Evolutionary conservation across 208 protist species (phyloP).

Genomic region (Entamoeba invadens): DNA sequence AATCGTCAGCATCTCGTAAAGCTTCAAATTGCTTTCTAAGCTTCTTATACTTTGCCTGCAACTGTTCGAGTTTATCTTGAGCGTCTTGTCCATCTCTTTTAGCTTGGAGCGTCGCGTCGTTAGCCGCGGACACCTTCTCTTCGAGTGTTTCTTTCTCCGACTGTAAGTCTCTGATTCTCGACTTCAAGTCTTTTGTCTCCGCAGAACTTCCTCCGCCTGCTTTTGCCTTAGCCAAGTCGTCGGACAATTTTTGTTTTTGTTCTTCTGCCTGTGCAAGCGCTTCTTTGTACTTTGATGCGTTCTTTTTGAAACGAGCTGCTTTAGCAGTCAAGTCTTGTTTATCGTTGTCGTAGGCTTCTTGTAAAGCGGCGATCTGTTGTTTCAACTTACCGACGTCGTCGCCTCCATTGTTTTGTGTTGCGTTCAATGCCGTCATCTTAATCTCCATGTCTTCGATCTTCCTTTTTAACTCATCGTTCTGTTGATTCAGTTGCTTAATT

Average conservation of each 20-base stretch:
- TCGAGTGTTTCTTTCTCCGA: background rate
- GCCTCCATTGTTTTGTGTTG: background rate
- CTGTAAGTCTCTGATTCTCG: background rate
- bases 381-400: background rate
- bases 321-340: background rate
- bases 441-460: background rate
- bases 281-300: background rate
- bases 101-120: too few species aligned
- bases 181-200: background rate
- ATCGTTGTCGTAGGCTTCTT: background rate
- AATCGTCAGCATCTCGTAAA: too few species aligned
- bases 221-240: background rate
- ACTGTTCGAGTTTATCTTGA: too few species aligned
- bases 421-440: background rate
- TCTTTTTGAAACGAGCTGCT: background rate
- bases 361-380: background rate
- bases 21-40: too few species aligned
- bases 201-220: background rate
- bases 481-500: background rate
- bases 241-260: background rate
- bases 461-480: background rate
- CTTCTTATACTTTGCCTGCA: too few species aligned
- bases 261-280: background rate
- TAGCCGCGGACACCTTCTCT: too few species aligned
- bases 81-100: too few species aligned